Evolutionary conservation across 1,284 basidiomycete genomes (phyloP), one percentile per base, ranked within the genome.

Genomic region (Cutaneotrichosporon sp.): DNA sequence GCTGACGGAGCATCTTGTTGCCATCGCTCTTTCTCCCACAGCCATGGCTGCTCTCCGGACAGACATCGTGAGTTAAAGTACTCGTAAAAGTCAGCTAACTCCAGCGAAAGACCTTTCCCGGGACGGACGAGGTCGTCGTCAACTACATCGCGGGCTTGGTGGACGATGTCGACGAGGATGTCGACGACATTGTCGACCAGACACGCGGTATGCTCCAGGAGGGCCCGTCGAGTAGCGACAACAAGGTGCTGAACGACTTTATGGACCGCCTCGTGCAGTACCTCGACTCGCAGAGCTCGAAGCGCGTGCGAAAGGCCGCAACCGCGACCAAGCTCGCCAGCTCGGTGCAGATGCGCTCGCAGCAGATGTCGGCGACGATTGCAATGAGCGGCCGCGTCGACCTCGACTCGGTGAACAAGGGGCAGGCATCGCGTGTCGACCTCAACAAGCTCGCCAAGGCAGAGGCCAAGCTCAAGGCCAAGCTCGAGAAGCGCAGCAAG

Each of bases 391-490:
- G 94, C 69, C 89, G 90, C 53, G 91, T 99, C 58, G 94, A 97
- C 76, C 84, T 97, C 64, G 94, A 97, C 80, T 91, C 90, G 59
- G 91, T 93, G 67, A 94, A 92, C 81, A 95, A 97, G 84, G 89
- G 89, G 82, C 81, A 97, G 89, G 92, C 91, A 36, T 95, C 94
- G 55, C 89, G 92, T 56, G 97, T 99, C 63, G 97, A 99, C 83
- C 87, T 99, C 69, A 95, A 92, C 82, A 98, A 97, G 76, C 87
- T 99, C 18, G 97, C 97, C 80, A 98, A 98, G 80, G 94, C 97
- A 72, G 97, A 99, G 81, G 92, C 94, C 4, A 99, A 99, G 81
- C 88, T 99, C 66, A 89, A 89, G 83, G 94, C 94, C 49, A 99
- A 99, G 82, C 93, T 97, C 70, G 94, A 97, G 81, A 99, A 99